Percentiles rank a stretch among this genome's conserved stretches.
Evolutionary conservation across 2,329 filamentous ascomycete species (phyloP).

Genomic region (Ophiostoma ulmi): DNA sequence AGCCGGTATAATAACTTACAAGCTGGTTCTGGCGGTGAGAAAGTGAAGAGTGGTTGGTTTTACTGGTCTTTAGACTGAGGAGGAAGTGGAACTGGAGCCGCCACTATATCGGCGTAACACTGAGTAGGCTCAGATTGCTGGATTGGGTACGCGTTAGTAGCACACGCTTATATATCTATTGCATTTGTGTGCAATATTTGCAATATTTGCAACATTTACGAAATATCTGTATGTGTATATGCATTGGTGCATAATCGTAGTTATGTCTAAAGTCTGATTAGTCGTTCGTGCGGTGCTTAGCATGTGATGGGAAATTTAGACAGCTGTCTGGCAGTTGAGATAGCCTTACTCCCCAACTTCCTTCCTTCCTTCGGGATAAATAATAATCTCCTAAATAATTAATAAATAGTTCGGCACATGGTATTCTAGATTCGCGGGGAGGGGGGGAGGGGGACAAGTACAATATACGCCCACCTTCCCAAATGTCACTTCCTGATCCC

Average conservation of each 20-base stretch:
- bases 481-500: not conserved
- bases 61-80: not conserved
- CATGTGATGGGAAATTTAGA: not conserved
- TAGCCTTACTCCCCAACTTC: not conserved
- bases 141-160: not conserved
- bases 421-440: not conserved
- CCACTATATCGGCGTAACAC: slow-evolving; percentile 16
- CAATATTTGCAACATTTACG: not conserved
- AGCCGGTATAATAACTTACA: not conserved
- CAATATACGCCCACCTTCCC: not conserved
- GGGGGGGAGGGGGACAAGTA: not conserved
- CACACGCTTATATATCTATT: not conserved
- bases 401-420: not conserved
- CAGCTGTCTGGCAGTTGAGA: not conserved
- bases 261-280: not conserved
- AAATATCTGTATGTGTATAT: not conserved
- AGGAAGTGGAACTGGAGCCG: not conserved
- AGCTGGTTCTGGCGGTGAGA: slow-evolving; percentile 3
- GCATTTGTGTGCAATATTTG: not conserved
- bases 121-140: not conserved
- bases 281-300: not conserved
- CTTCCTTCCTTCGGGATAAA: not conserved
- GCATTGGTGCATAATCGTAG: not conserved
- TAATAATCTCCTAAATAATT: not conserved
- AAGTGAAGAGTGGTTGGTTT: not conserved